Percentiles rank a stretch among this genome's conserved stretches.
Evolutionary conservation across 2,329 filamentous ascomycete species (phyloP).

Genomic region (Endoconidiophora polonica): DNA sequence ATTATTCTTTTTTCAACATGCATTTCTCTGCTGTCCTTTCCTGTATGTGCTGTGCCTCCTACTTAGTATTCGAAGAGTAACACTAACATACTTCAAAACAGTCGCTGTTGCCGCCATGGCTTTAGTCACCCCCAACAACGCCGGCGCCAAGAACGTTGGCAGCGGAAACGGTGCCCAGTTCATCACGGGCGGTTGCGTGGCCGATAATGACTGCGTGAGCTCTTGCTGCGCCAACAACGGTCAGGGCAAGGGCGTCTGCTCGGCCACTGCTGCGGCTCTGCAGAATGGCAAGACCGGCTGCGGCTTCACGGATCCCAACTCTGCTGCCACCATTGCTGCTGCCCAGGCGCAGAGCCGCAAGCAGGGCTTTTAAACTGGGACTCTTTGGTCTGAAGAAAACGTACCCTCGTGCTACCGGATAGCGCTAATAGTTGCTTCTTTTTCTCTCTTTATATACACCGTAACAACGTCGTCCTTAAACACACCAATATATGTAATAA

Average conservation of each 20-base stretch:
- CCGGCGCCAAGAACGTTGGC: conserved; percentile 17
- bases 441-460: too few relatives aligned
- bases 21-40: conserved; percentile 16
- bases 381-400: too few relatives aligned
- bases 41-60: conserved; percentile 15
- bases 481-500: too few relatives aligned
- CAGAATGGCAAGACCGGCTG: conserved; percentile 21
- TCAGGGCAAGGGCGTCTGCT: conserved; percentile 18
- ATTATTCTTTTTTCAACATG: conserved; percentile 15
- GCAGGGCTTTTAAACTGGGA: conserved; percentile 13
- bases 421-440: too few relatives aligned
- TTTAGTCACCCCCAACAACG: conserved; percentile 16
- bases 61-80: too few relatives aligned
- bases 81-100: conserved; percentile 4
- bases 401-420: too few relatives aligned
- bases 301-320: conserved; percentile 17
- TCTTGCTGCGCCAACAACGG: conserved; percentile 18
- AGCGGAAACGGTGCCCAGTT: conserved; percentile 18
- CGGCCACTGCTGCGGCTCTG: conserved; percentile 18
- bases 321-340: conserved; percentile 8
- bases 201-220: conserved; percentile 17
- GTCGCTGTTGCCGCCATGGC: conserved; percentile 15
- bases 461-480: too few relatives aligned
- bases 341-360: conserved; percentile 11
- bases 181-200: conserved; percentile 19